Base-by-base conservation (phyloP, 2,329 filamentous ascomycete genomes). In the Leptoxyphium fumago region DNA sequence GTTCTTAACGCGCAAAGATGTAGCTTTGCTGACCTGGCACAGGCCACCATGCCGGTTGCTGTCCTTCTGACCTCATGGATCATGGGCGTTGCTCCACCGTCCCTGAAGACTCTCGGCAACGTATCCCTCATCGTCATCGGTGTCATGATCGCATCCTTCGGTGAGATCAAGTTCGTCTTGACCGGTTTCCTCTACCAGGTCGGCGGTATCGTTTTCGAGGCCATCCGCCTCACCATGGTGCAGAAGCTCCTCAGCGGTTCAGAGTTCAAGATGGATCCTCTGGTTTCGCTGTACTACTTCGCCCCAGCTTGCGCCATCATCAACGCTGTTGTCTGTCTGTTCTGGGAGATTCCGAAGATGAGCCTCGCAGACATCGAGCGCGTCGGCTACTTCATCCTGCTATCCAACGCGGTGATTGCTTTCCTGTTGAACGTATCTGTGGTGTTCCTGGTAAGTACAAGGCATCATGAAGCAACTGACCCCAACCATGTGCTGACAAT, bases 111-210 rank as follows among this genome's bases (percentile, higher is more conserved):
- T 41, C 81, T 98, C 56, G 75, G 84, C 61, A 98, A 98, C 61
- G 88, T 98, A 49, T 91, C 84, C 38, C 75, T 89, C 61, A 98
- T 98, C 57, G 91, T 96, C 43, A 65, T 96, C 43, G 91, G 91
- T 72, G 88, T 96, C 55, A 72, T 95, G 52, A 86, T 98, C 59
- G 91, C 91, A 41, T 94, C 89, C 1, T 77, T 94, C 50, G 91
- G 91, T 58, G 91, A 98, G 71, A 93, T 98, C 65, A 80, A 88
- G 62, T 98, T 98, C 61, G 82, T 85, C 57, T 70, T 83, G 65
- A 72, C 77, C 52, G 84, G 84, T 50, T 83, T 91, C 66, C 62
- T 87, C 50, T 87, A 78, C 73, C 85, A 91, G 68, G 70, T 82
- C 48, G 78, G 72, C 45, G 84, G 84, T 58, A 81, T 91, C 58